phyloP scores from a whole-genome alignment of 2,329 filamentous ascomycete genomes.

The Colletotrichum incanum region DNA sequence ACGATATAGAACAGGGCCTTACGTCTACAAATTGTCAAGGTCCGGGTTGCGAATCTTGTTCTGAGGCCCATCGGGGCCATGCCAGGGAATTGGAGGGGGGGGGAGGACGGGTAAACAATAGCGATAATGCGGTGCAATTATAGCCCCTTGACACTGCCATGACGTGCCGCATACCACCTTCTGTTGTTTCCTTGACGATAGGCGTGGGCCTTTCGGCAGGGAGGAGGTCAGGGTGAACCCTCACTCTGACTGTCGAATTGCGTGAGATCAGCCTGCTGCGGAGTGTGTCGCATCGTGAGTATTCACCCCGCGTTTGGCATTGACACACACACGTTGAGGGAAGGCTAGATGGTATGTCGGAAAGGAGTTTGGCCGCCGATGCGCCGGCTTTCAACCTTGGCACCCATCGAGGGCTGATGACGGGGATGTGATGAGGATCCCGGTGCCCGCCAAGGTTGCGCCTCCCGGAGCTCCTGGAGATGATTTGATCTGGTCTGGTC shows the following conservation, averaged over 20 bases:
- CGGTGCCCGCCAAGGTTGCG: not conserved
- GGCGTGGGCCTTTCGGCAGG: not conserved
- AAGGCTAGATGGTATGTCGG: not conserved
- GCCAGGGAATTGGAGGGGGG: conserved; percentile 17
- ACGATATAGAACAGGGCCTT: conserved; percentile 15
- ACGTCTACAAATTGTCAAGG: not conserved
- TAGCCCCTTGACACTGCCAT: conserved; percentile 32
- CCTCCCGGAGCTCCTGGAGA: not conserved
- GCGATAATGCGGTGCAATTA: conserved; percentile 32
- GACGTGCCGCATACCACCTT: conserved; percentile 35
- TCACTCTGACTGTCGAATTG: not conserved
- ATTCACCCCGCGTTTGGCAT: not conserved
- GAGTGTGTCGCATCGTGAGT: not conserved
- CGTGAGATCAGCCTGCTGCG: not conserved
- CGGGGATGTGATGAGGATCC: not conserved
- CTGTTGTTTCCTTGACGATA: not conserved
- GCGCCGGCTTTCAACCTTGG: not conserved
- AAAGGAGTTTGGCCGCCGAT: not conserved
- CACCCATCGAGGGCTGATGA: not conserved
- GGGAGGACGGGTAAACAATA: not conserved
- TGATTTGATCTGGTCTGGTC: not conserved
- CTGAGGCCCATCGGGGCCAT: not conserved
- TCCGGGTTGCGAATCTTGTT: conserved; percentile 11
- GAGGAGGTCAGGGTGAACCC: conserved; percentile 7
- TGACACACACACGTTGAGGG: not conserved